Evolutionary conservation across 2,329 filamentous ascomycete species (phyloP).

Genomic region (Huntiella omanensis): DNA sequence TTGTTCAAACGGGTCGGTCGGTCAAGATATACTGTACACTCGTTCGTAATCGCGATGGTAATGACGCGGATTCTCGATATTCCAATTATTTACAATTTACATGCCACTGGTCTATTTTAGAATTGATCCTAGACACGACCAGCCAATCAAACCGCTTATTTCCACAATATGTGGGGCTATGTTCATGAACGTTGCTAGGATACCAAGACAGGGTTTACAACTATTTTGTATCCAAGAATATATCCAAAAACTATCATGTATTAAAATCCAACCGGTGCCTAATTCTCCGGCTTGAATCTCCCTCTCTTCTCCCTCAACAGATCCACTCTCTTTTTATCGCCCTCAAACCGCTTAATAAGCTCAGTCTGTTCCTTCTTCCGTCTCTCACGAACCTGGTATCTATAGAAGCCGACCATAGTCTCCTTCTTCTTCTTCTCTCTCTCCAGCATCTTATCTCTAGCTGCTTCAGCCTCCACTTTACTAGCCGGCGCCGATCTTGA

Average conservation of each 20-base stretch:
- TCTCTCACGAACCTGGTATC: conserved; percentile 65
- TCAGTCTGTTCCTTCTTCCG: conserved; percentile 55
- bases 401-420: conserved; percentile 57
- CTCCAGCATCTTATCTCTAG: conserved; percentile 39
- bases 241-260: no score
- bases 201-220: no score
- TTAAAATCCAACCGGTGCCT: conserved; percentile 12
- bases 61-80: neutral
- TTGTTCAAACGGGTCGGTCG: no score
- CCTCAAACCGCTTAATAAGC: conserved; percentile 52
- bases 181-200: no score
- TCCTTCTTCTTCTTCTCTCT: conserved; percentile 42
- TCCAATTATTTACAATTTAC: no score
- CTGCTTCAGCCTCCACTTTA: conserved; percentile 49
- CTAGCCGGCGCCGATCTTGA: conserved; percentile 56
- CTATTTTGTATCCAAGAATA: no score
- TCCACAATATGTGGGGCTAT: no score
- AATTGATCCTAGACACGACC: no score
- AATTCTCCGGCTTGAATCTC: conserved; percentile 36
- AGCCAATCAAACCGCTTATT: no score
- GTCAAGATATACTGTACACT: no score
- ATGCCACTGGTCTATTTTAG: no score
- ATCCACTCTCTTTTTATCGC: conserved; percentile 53
- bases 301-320: conserved; percentile 51
- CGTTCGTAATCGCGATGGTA: neutral